A percentile compares a stretch with the other conserved stretches of the same genome.
Evolutionary conservation across 768 basidiomycete genomes (phyloP).

Genomic region (Rhodotorula sphaerocarpa): DNA sequence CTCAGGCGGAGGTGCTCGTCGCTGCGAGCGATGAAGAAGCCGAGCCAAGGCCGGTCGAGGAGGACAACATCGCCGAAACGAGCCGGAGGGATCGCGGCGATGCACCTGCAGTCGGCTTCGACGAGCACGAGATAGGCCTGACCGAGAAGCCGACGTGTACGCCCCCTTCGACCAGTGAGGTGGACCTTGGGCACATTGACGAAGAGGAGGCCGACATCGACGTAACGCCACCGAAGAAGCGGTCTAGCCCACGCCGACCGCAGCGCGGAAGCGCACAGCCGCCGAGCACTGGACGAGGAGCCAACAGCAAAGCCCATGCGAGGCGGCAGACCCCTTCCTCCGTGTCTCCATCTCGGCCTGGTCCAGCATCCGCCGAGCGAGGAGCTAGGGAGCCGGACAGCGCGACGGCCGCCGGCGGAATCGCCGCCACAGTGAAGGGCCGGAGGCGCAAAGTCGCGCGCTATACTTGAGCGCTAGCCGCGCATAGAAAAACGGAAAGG

Average conservation of each 20-base stretch:
- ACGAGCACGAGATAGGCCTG: neutral
- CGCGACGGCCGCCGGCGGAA: neutral
- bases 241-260: neutral
- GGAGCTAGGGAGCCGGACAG: neutral
- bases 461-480: neutral
- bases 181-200: too few species aligned
- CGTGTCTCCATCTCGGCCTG: too few species aligned
- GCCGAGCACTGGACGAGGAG: too few species aligned
- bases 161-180: too few species aligned
- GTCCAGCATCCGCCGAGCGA: neutral
- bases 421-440: neutral
- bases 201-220: neutral
- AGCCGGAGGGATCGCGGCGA: too few species aligned
- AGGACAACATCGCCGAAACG: neutral
- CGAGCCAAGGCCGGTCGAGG: neutral
- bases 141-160: too few species aligned
- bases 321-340: too few species aligned
- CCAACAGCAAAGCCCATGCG: too few species aligned
- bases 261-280: too few species aligned
- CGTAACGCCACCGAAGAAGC: neutral
- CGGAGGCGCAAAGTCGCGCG: neutral
- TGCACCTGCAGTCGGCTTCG: too few species aligned
- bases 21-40: neutral
- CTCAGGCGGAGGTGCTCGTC: too few species aligned
- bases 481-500: too few species aligned